These are phyloP conservation scores for Waltiozyma sp. DNA, from an alignment of 1,139 yeast species.

Conservation along the genomic window DNA sequence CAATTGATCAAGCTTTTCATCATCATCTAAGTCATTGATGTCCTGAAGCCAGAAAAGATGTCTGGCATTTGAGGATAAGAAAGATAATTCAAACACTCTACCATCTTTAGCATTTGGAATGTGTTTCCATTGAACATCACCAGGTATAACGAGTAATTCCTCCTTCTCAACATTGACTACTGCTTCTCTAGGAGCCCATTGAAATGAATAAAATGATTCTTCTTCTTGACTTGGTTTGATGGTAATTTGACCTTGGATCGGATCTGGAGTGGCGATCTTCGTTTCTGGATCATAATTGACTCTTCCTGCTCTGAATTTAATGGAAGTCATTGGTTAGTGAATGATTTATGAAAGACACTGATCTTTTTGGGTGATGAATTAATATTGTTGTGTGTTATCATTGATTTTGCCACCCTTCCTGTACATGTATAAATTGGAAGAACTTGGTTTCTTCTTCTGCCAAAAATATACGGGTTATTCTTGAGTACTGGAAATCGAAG, in stretches of 20 bases:
- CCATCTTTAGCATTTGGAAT: slow-evolving; percentile 71
- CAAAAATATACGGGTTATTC: too few species aligned
- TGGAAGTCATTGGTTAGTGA: slow-evolving; percentile 6
- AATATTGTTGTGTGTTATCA: neutral
- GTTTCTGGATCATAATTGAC: slow-evolving; percentile 65
- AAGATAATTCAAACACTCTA: slow-evolving; percentile 73
- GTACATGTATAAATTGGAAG: too few species aligned
- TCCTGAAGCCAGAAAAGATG: slow-evolving; percentile 90
- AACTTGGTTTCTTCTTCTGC: too few species aligned
- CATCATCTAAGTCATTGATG: slow-evolving; percentile 51
- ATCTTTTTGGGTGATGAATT: neutral
- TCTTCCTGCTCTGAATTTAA: slow-evolving; percentile 77
- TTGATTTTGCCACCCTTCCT: neutral
- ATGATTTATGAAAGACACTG: neutral
- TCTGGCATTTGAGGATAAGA: slow-evolving; percentile 75
- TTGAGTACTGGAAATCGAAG: too few species aligned
- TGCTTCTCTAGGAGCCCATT: slow-evolving; percentile 47
- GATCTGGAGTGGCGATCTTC: slow-evolving; percentile 61
- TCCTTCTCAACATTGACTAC: slow-evolving; percentile 36
- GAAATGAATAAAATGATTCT: slow-evolving; percentile 41
- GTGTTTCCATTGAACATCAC: slow-evolving; percentile 80
- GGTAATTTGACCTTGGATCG: slow-evolving; percentile 64
- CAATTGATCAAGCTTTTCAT: slow-evolving; percentile 30
- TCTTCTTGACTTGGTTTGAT: slow-evolving; percentile 42
- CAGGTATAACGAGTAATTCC: slow-evolving; percentile 78